Evolutionary conservation across 1,284 basidiomycete genomes (phyloP), one percentile per base, ranked within the genome.

Genomic region (Sanghuangporus baumii): DNA sequence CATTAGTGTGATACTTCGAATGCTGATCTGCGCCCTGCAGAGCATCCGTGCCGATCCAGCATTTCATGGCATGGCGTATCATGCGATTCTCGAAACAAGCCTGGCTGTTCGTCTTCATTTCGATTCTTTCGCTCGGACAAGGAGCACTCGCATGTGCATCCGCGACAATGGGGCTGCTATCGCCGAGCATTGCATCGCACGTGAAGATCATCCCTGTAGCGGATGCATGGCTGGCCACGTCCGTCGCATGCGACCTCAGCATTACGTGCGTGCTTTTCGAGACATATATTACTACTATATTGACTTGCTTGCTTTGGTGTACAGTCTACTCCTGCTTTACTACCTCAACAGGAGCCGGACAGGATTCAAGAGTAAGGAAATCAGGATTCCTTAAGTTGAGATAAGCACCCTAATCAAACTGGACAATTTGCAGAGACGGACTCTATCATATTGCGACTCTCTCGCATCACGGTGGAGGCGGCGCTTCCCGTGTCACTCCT

Each of bases 51-150:
- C 74, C 74, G 3, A 74, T 74, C 16, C 73, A 76, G 64, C 59
- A 72, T 16, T 75, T 72, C 62, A 71, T 76, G 48, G 71, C 72
- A 1, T 72, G 69, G 69, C 71, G 74, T n/a, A 72, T 76, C 55
- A 68, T 65, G 54, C 66, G 67, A 23, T 69, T 74, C 43, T 71
- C 73, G 2, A 61, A 66, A 3, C 73, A 71, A 2, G 65, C 55
- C 46, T 50, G 62, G 40, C 66, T 73, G 2, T 74, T 71, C 55
- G 54, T 64, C 16, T 66, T 56, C n/a, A 66, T 75, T 46, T 54
- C 68, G 6, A 37, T 64, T 0, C 56, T 74, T 34, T 68, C 73
- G 2, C 38, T 68, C 6, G 68, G 69, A 8, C 71, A 74, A 57
- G 69, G 69, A 6, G 60, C 66, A 5, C 66, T 65, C 31, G 66